Evolutionary conservation across 495 filamentous ascomycete species (phyloP).

Genomic region (Neurospora sp.): DNA sequence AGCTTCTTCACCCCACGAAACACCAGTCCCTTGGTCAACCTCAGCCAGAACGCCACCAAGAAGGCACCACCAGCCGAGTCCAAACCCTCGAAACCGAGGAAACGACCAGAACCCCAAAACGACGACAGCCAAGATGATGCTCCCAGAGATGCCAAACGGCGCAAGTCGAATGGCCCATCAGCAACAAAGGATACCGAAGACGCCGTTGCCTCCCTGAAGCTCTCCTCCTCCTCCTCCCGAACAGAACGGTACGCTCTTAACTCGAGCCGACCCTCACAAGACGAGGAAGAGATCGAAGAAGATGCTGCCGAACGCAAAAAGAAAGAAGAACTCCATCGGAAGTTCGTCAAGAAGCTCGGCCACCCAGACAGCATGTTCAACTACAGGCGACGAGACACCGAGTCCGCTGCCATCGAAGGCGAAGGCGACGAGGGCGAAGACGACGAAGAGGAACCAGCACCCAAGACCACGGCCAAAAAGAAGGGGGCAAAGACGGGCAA

Average conservation of each 20-base stretch:
- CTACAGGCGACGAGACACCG: slow-evolving; percentile 46
- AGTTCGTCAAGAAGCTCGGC: slow-evolving; percentile 85
- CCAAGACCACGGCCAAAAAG: slow-evolving; percentile 41
- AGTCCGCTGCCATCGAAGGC: slow-evolving; percentile 38
- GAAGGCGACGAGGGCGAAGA: slow-evolving; percentile 34
- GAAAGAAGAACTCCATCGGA: slow-evolving; percentile 67
- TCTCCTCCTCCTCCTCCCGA: slow-evolving; percentile 3
- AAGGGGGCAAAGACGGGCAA: slow-evolving; percentile 70
- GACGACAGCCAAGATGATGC: slow-evolving; percentile 21
- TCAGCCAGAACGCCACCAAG: slow-evolving; percentile 10
- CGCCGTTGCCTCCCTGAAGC: background rate
- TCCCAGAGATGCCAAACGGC: slow-evolving; percentile 11
- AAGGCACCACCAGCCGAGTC: background rate
- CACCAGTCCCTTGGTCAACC: slow-evolving; percentile 18
- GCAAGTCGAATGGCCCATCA: slow-evolving; percentile 2
- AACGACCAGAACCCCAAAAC: slow-evolving; percentile 39
- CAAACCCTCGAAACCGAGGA: slow-evolving; percentile 12
- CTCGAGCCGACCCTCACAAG: slow-evolving; percentile 11
- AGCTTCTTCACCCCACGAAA: slow-evolving; percentile 74
- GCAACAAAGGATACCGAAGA: slow-evolving; percentile 3
- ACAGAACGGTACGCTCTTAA: slow-evolving; percentile 6
- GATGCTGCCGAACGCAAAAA: slow-evolving; percentile 32
- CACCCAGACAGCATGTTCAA: slow-evolving; percentile 67
- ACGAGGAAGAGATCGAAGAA: slow-evolving; percentile 38
- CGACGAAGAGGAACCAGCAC: slow-evolving; percentile 39